These are phyloP conservation scores for Chlorella vulgaris DNA, from an alignment of 139 green algal species.

Conservation along the genomic window DNA sequence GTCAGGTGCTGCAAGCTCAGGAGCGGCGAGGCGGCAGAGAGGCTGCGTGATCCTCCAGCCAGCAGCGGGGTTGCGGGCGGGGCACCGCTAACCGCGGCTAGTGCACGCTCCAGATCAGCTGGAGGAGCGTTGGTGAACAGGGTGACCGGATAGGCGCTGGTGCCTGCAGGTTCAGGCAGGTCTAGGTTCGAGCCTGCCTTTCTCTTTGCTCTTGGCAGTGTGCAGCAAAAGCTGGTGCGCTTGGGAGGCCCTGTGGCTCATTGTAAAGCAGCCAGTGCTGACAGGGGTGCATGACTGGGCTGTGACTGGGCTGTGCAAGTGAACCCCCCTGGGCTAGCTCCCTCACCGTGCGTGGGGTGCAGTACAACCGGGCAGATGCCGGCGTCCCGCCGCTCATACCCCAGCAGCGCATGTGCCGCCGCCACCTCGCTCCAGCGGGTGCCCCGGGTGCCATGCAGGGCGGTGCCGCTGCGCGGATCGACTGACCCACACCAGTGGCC, in stretches of 20 bases:
- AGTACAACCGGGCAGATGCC: constrained; percentile 51
- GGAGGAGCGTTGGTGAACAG: constrained; percentile 56
- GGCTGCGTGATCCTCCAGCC: neutral
- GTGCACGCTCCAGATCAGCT: constrained; percentile 16
- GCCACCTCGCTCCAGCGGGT: constrained; percentile 59
- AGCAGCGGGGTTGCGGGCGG: neutral
- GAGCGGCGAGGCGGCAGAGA: neutral
- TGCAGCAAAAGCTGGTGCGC: too few species aligned
- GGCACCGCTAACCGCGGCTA: neutral
- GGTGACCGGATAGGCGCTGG: constrained; percentile 53
- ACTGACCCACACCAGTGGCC: constrained; percentile 42
- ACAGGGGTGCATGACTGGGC: too few species aligned
- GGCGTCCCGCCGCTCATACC: constrained; percentile 35
- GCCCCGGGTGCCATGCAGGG: constrained; percentile 22
- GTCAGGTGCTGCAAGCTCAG: constrained; percentile 21
- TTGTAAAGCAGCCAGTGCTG: too few species aligned
- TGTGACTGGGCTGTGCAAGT: too few species aligned
- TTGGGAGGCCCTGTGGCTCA: too few species aligned
- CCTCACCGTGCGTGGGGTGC: constrained; percentile 48
- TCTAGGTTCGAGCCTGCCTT: neutral
- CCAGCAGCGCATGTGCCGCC: constrained; percentile 44
- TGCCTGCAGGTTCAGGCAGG: constrained; percentile 17
- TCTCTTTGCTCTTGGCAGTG: too few species aligned
- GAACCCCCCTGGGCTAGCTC: too few species aligned
- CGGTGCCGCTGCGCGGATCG: constrained; percentile 40